These are phyloP conservation scores for Mayamaea pseudoterrestris DNA, from an alignment of 108 stramenopile genomes.

Conservation along the genomic window DNA sequence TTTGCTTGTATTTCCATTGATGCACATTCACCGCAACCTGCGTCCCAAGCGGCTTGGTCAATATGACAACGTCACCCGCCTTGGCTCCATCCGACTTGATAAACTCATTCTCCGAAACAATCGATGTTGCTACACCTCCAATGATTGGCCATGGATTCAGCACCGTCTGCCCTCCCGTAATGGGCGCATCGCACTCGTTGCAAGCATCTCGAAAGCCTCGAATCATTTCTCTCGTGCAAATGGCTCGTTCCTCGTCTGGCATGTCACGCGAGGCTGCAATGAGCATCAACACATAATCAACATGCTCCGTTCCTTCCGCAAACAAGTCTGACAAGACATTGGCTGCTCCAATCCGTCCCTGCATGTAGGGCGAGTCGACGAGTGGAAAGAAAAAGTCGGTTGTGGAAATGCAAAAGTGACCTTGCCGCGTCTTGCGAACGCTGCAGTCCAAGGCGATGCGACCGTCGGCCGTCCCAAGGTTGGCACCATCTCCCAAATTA, in stretches of 20 bases:
- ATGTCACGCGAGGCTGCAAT: conserved; percentile 68
- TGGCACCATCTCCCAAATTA: conserved; percentile 57
- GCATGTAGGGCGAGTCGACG: conserved; percentile 73
- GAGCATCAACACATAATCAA: conserved; percentile 75
- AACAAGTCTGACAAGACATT: conserved; percentile 81
- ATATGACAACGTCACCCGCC: conserved; percentile 60
- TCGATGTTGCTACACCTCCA: conserved; percentile 72
- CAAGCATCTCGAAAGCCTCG: conserved; percentile 74
- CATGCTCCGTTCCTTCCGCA: conserved; percentile 67
- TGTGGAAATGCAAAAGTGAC: conserved; percentile 52
- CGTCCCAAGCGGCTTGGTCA: conserved; percentile 79
- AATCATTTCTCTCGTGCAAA: conserved; percentile 72
- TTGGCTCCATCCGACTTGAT: conserved; percentile 60
- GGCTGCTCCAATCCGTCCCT: conserved; percentile 75
- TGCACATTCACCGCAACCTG: conserved; percentile 83
- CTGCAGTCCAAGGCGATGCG: conserved; percentile 69
- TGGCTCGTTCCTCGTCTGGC: conserved; percentile 46
- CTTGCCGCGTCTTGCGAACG: conserved; percentile 49
- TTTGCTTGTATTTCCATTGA: conserved; percentile 44
- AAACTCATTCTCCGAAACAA: conserved; percentile 57
- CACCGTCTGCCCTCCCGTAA: conserved; percentile 84
- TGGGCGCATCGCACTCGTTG: conserved; percentile 46
- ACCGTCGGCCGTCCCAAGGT: conserved; percentile 60
- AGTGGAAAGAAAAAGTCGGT: conserved; percentile 82
- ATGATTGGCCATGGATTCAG: conserved; percentile 85